Evolutionary conservation across 805 yeast genomes (phyloP), one percentile per base, ranked within the genome.

Genomic region (Cyberlindnera maritima): DNA sequence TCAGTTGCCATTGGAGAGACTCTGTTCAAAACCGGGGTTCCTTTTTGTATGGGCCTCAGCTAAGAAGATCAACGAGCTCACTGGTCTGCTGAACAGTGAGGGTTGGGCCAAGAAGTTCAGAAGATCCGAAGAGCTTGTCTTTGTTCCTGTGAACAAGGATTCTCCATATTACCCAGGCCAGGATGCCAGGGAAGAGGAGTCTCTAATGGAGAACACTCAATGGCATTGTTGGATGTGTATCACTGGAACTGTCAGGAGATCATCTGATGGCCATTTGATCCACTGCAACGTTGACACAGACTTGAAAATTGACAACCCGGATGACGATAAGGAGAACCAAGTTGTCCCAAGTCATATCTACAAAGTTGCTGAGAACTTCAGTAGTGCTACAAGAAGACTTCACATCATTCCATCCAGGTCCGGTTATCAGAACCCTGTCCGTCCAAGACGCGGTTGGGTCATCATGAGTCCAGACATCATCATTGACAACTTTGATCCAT

Each of bases 141-240:
- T 86, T 60, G 79, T 88, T 13, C 88, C 92, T 2, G 74, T 79
- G n/a, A 80, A 81, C 52, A 76, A 76, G 48, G 64, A 76, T 25
- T 83, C 94, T 0, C 80, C 81, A 1, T 81, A 79, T 59, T 82
- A 79, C 52, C 94, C 94, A 1, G 72, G 74, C 2, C 76, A 77
- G 34, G 74, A 75, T 9, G 29, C 45, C 26, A 60, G 65, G 32
- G 75, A 75, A 46, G 78, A 75, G 15, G 71, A 71, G 29, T 56
- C 72, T 1, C 61, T 87, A 21, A 73, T 87, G 46, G 81, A 80
- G 49, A 80, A 83, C 48, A 81, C 86, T 65, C 94, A 86, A 66
- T 91, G 97, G 96, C 97, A 92, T 67, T 91, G 97, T 59, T 86
- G 96, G 87, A 90, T 91, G 97, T 92, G 97, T 57, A 86, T 91